phyloP scores from a whole-genome alignment of 805 yeast genomes.

The Yarrowia sp. region DNA sequence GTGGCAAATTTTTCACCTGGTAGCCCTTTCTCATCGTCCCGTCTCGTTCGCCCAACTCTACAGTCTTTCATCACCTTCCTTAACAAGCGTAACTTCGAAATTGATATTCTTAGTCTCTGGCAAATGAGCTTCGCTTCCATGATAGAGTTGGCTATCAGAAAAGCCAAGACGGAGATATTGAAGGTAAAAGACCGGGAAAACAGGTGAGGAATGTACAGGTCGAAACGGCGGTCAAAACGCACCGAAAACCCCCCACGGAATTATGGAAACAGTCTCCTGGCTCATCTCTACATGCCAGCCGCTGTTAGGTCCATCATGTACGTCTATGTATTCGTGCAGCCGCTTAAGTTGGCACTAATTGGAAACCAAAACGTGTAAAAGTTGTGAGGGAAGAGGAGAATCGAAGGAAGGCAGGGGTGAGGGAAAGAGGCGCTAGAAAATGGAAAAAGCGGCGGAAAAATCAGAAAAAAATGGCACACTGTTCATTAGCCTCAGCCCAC shows the following conservation, averaged over 20 bases:
- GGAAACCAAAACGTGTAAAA: neutral
- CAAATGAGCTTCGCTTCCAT: neutral
- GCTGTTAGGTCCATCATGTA: neutral
- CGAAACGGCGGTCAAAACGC: too few species aligned
- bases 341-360: neutral
- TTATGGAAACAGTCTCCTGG: neutral
- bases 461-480: neutral
- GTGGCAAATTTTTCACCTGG: too few species aligned
- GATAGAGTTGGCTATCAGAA: neutral
- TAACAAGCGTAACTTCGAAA: neutral
- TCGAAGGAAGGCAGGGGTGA: neutral
- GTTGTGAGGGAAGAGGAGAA: neutral
- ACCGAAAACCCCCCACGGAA: too few species aligned
- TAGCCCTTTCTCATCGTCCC: neutral
- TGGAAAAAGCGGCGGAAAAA: neutral
- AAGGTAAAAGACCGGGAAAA: neutral
- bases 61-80: neutral
- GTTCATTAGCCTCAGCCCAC: neutral
- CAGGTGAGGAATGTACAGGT: too few species aligned
- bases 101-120: neutral
- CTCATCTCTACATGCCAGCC: neutral
- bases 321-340: neutral
- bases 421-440: neutral
- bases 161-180: constrained; percentile 12
- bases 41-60: neutral